Conservation (phyloP, 768 basidiomycete species). For the Agaricus bisporus region DNA sequence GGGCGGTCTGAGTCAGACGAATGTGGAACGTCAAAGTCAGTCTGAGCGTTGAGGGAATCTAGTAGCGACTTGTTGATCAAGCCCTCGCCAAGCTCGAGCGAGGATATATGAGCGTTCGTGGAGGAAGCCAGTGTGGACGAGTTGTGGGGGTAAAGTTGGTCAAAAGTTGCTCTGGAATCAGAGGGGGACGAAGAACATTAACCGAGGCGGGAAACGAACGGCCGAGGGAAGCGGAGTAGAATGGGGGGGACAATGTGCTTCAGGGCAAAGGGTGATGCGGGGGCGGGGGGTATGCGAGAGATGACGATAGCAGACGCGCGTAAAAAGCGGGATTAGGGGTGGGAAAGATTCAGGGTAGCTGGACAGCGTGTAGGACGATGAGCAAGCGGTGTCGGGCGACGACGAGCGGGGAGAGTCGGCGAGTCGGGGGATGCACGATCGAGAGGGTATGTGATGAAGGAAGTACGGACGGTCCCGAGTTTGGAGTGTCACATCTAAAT, state of each 20-base stretch:
- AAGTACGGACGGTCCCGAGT: constrained; percentile 42
- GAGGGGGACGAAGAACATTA: constrained; percentile 24
- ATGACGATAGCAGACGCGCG: constrained; percentile 11
- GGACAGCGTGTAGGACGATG: constrained; percentile 18
- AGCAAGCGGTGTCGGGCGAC: constrained; percentile 22
- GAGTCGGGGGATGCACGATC: constrained; percentile 33
- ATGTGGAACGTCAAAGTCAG: constrained; percentile 66
- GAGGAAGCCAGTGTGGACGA: constrained; percentile 50
- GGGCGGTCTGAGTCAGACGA: constrained; percentile 47
- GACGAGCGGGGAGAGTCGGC: constrained; percentile 21
- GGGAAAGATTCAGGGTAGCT: constrained; percentile 11
- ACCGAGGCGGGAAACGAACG: constrained; percentile 18
- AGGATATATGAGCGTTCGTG: constrained; percentile 29
- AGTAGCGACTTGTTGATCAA: constrained; percentile 82
- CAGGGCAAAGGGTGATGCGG: constrained; percentile 8
- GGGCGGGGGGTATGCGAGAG: constrained; percentile 14
- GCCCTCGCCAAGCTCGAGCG: constrained; percentile 62
- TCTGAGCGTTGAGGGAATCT: constrained; percentile 78
- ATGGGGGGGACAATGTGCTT: background rate
- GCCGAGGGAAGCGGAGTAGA: constrained; percentile 7
- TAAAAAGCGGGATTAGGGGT: constrained; percentile 11
- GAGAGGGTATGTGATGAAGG: constrained; percentile 45
- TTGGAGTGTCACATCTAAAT: constrained; percentile 40
- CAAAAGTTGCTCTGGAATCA: constrained; percentile 14
- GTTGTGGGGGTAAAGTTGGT: constrained; percentile 12